phyloP scores from a whole-genome alignment of 2,329 filamentous ascomycete species.

The Nemania sp. region DNA sequence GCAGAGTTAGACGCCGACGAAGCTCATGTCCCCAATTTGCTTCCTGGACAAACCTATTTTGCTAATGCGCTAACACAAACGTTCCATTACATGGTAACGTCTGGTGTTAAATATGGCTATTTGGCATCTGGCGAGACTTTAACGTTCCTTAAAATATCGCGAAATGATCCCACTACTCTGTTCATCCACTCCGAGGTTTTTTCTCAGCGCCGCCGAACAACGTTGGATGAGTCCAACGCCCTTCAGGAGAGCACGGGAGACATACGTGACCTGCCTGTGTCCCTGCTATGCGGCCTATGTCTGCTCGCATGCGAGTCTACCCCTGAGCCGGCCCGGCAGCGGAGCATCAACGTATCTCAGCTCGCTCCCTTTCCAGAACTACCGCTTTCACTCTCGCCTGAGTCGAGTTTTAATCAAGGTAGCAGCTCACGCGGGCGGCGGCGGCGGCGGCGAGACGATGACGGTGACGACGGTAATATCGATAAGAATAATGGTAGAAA shows the following conservation, averaged over 20 bases:
- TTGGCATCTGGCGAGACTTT: background rate
- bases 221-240: background rate
- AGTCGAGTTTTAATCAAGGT: background rate
- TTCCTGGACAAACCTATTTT: background rate
- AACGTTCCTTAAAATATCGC: background rate
- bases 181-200: background rate
- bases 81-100: background rate
- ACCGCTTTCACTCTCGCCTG: background rate
- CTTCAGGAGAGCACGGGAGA: background rate
- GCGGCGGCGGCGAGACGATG: background rate
- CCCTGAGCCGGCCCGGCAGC: background rate
- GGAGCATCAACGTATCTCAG: background rate
- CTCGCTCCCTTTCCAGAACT: background rate
- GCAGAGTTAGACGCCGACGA: background rate
- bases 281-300: background rate
- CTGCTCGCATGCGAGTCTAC: background rate
- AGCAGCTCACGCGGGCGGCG: background rate
- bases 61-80: background rate
- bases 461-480: background rate
- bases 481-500: slow-evolving; percentile 1
- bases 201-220: background rate
- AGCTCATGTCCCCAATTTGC: background rate
- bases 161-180: background rate
- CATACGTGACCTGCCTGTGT: slow-evolving; percentile 1
- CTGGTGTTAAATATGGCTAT: background rate